phyloP scores from a whole-genome alignment of 208 protist species.

The Angomonas deanei region DNA sequence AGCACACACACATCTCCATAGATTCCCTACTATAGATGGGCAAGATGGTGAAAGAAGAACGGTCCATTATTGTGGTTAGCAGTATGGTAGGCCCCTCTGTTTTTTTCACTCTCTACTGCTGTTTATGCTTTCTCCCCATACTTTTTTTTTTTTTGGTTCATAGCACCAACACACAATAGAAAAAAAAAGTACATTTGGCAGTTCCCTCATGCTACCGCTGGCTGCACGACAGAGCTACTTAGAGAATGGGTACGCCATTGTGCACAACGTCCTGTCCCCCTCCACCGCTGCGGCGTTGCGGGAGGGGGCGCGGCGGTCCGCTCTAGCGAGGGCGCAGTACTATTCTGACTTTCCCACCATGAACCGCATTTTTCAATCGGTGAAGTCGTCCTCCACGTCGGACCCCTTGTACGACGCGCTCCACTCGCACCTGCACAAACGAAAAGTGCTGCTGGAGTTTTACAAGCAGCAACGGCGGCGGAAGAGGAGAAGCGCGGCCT shows the following conservation, averaged over 20 bases:
- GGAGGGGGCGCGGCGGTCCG: slow-evolving; percentile 30
- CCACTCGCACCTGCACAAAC: slow-evolving; percentile 47
- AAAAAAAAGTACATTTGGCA: slow-evolving; percentile 28
- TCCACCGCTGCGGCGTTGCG: slow-evolving; percentile 35
- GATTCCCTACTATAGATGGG: not conserved
- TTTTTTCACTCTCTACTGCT: not conserved
- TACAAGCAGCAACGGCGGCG: slow-evolving; percentile 25
- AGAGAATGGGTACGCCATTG: slow-evolving; percentile 70
- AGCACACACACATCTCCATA: not conserved
- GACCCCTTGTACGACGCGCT: slow-evolving; percentile 51
- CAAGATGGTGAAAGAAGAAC: not conserved
- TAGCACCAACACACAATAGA: slow-evolving; percentile 7
- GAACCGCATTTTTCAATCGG: slow-evolving; percentile 48
- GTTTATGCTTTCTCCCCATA: not conserved
- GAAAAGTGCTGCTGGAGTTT: slow-evolving; percentile 52
- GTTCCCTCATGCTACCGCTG: slow-evolving; percentile 66
- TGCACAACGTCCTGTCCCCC: slow-evolving; percentile 34
- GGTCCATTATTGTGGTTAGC: not conserved
- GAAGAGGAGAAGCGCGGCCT: slow-evolving; percentile 19
- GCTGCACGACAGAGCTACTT: slow-evolving; percentile 11
- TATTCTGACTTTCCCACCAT: slow-evolving; percentile 68
- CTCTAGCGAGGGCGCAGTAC: slow-evolving; percentile 35
- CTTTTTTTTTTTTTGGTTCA: slow-evolving; percentile 9
- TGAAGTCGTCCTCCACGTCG: slow-evolving; percentile 14
- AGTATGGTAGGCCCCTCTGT: not conserved